Evolutionary conservation across 2,329 filamentous ascomycete species (phyloP).

Genomic region (Teratosphaeria zuluensis): DNA sequence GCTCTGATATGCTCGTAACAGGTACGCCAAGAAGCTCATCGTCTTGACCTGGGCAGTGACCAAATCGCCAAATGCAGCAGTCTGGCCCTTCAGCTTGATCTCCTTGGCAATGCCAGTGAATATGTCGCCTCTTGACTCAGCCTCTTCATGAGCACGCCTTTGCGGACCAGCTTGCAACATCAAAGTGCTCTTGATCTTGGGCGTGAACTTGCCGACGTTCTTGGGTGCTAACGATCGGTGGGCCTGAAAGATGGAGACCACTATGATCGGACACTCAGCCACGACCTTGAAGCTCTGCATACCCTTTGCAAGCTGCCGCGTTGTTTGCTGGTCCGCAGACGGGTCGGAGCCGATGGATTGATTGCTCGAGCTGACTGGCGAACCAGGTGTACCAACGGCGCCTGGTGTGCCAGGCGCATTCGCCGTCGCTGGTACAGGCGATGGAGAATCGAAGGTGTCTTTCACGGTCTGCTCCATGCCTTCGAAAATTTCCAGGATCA

Average conservation of each 20-base stretch:
- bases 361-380: conserved; percentile 70
- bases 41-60: conserved; percentile 98
- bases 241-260: conserved; percentile 94
- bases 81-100: conserved; percentile 65
- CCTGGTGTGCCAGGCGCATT: conserved; percentile 57
- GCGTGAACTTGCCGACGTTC: conserved; percentile 88
- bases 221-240: conserved; percentile 69
- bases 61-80: conserved; percentile 86
- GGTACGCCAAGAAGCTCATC: conserved; percentile 94
- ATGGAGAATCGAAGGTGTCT: conserved; percentile 74
- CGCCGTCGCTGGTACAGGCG: conserved; percentile 46
- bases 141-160: conserved; percentile 81
- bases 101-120: conserved; percentile 89
- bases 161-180: conserved; percentile 86
- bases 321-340: conserved; percentile 65
- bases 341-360: conserved; percentile 50
- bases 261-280: conserved; percentile 95
- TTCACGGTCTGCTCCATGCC: conserved; percentile 90
- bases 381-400: conserved; percentile 61
- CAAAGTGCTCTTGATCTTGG: conserved; percentile 83
- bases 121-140: conserved; percentile 65
- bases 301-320: conserved; percentile 72
- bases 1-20: conserved; percentile 77
- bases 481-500: conserved; percentile 94
- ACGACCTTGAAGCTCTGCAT: conserved; percentile 99